Percentiles rank a stretch among this genome's conserved stretches.
Evolutionary conservation across 352 stramenopile genomes (phyloP).

Genomic region (Discostella stelligera): DNA sequence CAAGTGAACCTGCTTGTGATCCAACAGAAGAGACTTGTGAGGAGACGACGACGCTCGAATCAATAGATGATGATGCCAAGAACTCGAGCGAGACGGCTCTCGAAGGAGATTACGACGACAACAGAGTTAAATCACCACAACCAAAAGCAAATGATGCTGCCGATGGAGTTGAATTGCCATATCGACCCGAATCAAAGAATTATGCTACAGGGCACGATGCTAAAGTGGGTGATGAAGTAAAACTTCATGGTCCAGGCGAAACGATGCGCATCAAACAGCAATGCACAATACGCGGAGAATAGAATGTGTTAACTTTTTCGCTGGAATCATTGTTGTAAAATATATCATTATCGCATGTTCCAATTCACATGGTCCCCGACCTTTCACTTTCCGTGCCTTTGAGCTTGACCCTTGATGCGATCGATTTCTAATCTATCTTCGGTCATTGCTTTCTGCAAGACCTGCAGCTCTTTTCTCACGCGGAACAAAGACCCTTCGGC

Average conservation of each 20-base stretch:
- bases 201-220: background rate
- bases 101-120: background rate
- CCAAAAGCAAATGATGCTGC: background rate
- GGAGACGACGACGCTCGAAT: background rate
- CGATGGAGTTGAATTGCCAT: background rate
- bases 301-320: too few species aligned
- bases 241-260: too few species aligned
- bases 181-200: too few species aligned
- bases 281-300: too few species aligned
- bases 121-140: background rate
- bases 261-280: too few species aligned
- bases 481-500: slow-evolving; percentile 88
- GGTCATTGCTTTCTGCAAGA: slow-evolving; percentile 32
- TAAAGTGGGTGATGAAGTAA: too few species aligned
- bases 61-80: background rate
- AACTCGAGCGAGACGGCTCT: background rate
- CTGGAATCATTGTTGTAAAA: too few species aligned
- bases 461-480: slow-evolving; percentile 91
- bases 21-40: background rate
- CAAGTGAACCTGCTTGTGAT: too few species aligned
- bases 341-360: too few species aligned
- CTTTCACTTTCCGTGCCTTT: slow-evolving; percentile 60
- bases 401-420: slow-evolving; percentile 43
- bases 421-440: slow-evolving; percentile 67
- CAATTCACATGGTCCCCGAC: slow-evolving; percentile 26